Evolutionary conservation across 2,329 filamentous ascomycete genomes (phyloP).

Genomic region (Cercospora berteroae): DNA sequence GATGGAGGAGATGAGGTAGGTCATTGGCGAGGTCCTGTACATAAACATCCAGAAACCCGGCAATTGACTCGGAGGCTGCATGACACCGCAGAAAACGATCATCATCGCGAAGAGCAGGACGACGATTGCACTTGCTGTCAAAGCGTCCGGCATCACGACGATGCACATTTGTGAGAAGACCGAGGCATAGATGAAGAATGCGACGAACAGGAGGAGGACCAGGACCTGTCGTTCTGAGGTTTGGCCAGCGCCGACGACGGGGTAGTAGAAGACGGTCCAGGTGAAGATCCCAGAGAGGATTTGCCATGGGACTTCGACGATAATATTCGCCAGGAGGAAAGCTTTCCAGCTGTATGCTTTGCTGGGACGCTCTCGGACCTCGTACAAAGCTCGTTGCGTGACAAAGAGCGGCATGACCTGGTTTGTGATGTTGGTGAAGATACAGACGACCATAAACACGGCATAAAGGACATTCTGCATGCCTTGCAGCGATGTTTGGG

Average conservation of each 20-base stretch:
- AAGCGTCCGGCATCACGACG: slow-evolving; percentile 67
- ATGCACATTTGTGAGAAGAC: slow-evolving; percentile 77
- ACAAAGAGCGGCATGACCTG: slow-evolving; percentile 61
- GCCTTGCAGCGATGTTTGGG: slow-evolving; percentile 40
- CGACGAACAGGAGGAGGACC: slow-evolving; percentile 70
- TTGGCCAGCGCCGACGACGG: slow-evolving; percentile 52
- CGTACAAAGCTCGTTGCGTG: slow-evolving; percentile 58
- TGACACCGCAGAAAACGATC: slow-evolving; percentile 66
- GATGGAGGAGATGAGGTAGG: slow-evolving; percentile 71
- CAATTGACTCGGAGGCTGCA: slow-evolving; percentile 59
- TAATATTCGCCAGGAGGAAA: slow-evolving; percentile 68
- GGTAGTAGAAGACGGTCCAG: slow-evolving; percentile 67
- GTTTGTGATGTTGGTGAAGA: slow-evolving; percentile 49
- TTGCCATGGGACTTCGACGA: slow-evolving; percentile 69
- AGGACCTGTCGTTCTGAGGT: slow-evolving; percentile 73
- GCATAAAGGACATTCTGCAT: slow-evolving; percentile 49
- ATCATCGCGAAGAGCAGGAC: slow-evolving; percentile 68
- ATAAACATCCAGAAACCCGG: slow-evolving; percentile 77
- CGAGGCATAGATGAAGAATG: slow-evolving; percentile 65
- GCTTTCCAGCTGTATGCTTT: slow-evolving; percentile 74
- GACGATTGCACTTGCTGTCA: slow-evolving; percentile 70
- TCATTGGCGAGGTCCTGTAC: slow-evolving; percentile 76
- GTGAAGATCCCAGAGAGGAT: slow-evolving; percentile 61
- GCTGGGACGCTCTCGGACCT: slow-evolving; percentile 60
- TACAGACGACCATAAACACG: slow-evolving; percentile 50